A percentile compares a stretch with the other conserved stretches of the same genome.
Evolutionary conservation across 1,284 basidiomycete genomes (phyloP).

Genomic region (Filobasidium uniguttulatum): DNA sequence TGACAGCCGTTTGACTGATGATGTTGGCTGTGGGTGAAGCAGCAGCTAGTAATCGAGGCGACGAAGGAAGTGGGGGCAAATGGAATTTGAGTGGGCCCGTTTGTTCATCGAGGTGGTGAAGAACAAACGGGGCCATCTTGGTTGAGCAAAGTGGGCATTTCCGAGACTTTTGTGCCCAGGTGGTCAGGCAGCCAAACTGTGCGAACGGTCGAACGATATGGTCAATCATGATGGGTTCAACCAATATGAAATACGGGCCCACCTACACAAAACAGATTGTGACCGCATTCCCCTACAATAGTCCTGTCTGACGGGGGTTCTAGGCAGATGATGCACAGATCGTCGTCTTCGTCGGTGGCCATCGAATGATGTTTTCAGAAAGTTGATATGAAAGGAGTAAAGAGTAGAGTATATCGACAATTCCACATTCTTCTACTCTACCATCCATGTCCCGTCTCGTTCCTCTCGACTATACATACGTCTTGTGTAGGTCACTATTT

Average conservation of each 20-base stretch:
- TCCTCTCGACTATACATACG: constrained; percentile 13
- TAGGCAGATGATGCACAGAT: constrained; percentile 58
- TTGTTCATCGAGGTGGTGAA: constrained; percentile 46
- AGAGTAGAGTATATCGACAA: no score
- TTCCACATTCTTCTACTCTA: background rate
- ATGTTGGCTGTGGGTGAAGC: constrained; percentile 42
- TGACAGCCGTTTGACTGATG: constrained; percentile 29
- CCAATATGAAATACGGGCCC: background rate
- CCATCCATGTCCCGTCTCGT: constrained; percentile 5
- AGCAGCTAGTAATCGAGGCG: background rate
- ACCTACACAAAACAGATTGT: constrained; percentile 54
- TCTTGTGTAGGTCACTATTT: constrained; percentile 6
- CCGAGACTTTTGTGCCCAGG: constrained; percentile 57
- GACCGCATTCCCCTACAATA: constrained; percentile 62
- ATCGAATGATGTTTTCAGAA: no score
- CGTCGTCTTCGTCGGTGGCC: no score
- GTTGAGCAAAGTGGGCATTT: constrained; percentile 67
- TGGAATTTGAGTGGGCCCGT: constrained; percentile 30
- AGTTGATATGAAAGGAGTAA: no score
- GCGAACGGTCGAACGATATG: background rate
- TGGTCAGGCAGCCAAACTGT: constrained; percentile 64
- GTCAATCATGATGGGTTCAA: background rate
- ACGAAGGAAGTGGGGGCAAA: background rate
- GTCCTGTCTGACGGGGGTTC: constrained; percentile 61
- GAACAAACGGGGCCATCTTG: constrained; percentile 57